phyloP scores from a whole-genome alignment of 164 flowering plant species.

The Sedum album region DNA sequence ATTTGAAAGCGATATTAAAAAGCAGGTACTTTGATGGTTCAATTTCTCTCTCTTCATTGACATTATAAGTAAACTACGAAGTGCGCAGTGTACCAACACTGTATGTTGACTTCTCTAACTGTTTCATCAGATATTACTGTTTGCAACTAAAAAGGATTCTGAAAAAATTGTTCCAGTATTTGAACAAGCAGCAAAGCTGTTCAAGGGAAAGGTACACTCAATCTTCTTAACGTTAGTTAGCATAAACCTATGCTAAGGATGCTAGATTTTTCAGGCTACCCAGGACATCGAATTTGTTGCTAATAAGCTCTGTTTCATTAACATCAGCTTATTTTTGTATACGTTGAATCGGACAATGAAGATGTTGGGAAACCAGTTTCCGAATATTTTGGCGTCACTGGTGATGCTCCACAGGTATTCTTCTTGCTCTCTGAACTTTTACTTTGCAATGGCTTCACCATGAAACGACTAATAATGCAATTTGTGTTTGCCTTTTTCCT shows the following conservation, averaged over 20 bases:
- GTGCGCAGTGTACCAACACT: too few species aligned
- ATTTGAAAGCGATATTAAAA: conserved; percentile 77
- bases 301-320: not conserved
- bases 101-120: not conserved
- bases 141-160: conserved; percentile 57
- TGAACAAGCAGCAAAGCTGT: conserved; percentile 69
- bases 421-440: not conserved
- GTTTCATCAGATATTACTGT: conserved; percentile 56
- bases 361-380: conserved; percentile 84
- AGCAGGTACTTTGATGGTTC: conserved; percentile 46
- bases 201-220: conserved; percentile 80
- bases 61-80: too few species aligned
- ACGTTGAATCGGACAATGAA: conserved; percentile 71
- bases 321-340: conserved; percentile 74
- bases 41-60: not conserved
- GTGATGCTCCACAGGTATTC: conserved; percentile 52
- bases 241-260: too few species aligned
- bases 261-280: too few species aligned
- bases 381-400: conserved; percentile 77
- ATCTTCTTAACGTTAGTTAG: too few species aligned
- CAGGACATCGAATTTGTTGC: too few species aligned
- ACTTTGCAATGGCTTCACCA: not conserved
- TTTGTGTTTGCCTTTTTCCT: not conserved
- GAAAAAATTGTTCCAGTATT: conserved; percentile 50
- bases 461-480: not conserved